Conservation (phyloP, 2,329 filamentous ascomycete genomes). For the Cytospora piceae region DNA sequence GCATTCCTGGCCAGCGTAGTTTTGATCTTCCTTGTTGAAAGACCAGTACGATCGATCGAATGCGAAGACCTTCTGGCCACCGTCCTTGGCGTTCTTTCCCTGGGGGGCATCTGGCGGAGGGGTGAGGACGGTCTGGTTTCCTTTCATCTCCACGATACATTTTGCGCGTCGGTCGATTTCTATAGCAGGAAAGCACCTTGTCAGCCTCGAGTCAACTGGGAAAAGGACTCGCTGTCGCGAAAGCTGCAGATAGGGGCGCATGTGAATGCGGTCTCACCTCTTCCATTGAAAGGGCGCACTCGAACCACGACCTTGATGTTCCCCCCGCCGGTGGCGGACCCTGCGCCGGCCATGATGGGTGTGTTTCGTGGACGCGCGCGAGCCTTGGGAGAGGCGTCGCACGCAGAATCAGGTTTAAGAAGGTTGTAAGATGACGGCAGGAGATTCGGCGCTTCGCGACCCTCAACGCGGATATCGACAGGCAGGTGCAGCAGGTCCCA, state of each 20-base stretch:
- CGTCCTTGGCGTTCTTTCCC: constrained; percentile 70
- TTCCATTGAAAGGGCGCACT: constrained; percentile 90
- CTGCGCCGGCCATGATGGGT: constrained; percentile 56
- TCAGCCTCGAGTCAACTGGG: constrained; percentile 13
- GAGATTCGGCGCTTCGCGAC: not conserved
- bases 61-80: constrained; percentile 82
- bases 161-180: constrained; percentile 89
- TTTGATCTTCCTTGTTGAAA: constrained; percentile 78
- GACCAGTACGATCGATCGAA: constrained; percentile 99
- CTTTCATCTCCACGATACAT: constrained; percentile 98
- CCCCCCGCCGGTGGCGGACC: constrained; percentile 68
- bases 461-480: constrained; percentile 6
- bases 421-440: not conserved
- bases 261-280: constrained; percentile 62
- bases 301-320: constrained; percentile 99
- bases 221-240: not conserved
- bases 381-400: constrained; percentile 27
- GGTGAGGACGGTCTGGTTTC: constrained; percentile 82
- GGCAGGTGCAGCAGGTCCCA: constrained; percentile 9
- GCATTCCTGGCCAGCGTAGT: constrained; percentile 89
- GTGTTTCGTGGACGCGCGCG: constrained; percentile 21
- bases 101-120: constrained; percentile 67
- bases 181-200: constrained; percentile 43
- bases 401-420: not conserved
- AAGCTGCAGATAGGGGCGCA: not conserved